Evolutionary conservation across 345 rosid genomes (phyloP).

Genomic region (Acer saccharum): DNA sequence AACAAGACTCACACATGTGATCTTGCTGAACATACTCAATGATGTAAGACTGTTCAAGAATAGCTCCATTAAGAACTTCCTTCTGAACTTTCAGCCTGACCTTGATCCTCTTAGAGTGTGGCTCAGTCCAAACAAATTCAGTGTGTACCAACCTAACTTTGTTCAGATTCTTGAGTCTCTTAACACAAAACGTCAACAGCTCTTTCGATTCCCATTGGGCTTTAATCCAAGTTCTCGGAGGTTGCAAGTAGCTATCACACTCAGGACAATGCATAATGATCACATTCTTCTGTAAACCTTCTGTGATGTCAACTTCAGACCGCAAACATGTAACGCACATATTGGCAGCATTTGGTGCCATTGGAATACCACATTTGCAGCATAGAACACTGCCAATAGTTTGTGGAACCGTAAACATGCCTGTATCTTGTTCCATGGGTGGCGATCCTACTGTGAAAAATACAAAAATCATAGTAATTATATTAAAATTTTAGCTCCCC

Average conservation of each 20-base stretch:
- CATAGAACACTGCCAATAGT: conserved; percentile 22
- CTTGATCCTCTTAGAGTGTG: conserved; percentile 29
- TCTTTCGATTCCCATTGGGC: conserved; percentile 22
- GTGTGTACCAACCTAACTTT: conserved; percentile 14
- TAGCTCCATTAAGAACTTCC: conserved; percentile 36
- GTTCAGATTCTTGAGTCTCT: conserved; percentile 20
- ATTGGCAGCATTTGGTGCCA: conserved; percentile 25
- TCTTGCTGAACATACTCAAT: conserved; percentile 33
- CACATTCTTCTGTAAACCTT: conserved; percentile 20
- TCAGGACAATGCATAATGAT: conserved; percentile 17
- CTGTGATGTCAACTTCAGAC: conserved; percentile 25
- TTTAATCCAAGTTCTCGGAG: conserved; percentile 22
- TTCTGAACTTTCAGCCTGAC: conserved; percentile 30
- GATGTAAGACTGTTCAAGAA: conserved; percentile 33
- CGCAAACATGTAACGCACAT: conserved; percentile 21
- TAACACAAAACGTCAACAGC: conserved; percentile 21
- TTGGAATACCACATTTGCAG: conserved; percentile 23
- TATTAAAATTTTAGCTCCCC: not conserved
- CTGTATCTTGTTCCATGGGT: conserved; percentile 13
- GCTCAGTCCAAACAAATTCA: conserved; percentile 21
- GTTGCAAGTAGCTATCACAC: conserved; percentile 20
- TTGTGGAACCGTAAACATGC: conserved; percentile 21
- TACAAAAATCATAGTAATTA: not conserved
- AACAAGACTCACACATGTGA: conserved; percentile 32
- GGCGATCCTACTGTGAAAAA: not conserved